Evolutionary conservation across 441 rosid species (phyloP).

Genomic region (Codiaeum variegatum): DNA sequence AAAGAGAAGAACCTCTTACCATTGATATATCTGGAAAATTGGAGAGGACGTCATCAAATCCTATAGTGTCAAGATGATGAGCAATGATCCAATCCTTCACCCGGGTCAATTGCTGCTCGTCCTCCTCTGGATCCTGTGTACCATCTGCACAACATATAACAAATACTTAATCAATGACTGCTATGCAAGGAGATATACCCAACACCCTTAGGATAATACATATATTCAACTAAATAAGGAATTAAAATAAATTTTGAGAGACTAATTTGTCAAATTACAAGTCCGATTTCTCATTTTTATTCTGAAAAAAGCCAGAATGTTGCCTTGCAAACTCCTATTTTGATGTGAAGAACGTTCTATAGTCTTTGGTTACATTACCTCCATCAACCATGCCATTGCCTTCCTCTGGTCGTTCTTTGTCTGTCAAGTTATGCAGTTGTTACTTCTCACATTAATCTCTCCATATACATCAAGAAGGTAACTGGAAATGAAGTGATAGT

Average conservation of each 20-base stretch:
- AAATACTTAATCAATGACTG: constrained; percentile 2
- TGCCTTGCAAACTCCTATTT: neutral
- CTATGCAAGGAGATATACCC: neutral
- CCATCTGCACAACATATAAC: constrained; percentile 40
- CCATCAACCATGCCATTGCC: constrained; percentile 51
- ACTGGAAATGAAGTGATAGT: neutral
- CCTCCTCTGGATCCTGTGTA: constrained; percentile 83
- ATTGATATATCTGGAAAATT: constrained; percentile 76
- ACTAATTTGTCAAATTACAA: neutral
- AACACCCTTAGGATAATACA: neutral
- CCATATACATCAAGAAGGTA: neutral
- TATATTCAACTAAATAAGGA: neutral
- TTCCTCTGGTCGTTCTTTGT: constrained; percentile 46
- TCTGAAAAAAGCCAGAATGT: neutral
- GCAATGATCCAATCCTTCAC: constrained; percentile 76
- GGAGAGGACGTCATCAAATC: constrained; percentile 69
- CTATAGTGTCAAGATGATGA: constrained; percentile 48
- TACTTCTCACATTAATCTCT: constrained; percentile 15
- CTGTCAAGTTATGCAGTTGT: constrained; percentile 38
- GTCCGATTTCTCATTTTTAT: neutral
- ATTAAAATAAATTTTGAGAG: neutral
- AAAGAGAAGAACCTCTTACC: constrained; percentile 31
- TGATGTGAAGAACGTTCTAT: constrained; percentile 2
- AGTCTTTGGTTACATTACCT: constrained; percentile 37
- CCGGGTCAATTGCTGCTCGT: constrained; percentile 68